These are phyloP conservation scores for Salix viminalis DNA, from an alignment of 345 rosid species.

Conservation along the genomic window DNA sequence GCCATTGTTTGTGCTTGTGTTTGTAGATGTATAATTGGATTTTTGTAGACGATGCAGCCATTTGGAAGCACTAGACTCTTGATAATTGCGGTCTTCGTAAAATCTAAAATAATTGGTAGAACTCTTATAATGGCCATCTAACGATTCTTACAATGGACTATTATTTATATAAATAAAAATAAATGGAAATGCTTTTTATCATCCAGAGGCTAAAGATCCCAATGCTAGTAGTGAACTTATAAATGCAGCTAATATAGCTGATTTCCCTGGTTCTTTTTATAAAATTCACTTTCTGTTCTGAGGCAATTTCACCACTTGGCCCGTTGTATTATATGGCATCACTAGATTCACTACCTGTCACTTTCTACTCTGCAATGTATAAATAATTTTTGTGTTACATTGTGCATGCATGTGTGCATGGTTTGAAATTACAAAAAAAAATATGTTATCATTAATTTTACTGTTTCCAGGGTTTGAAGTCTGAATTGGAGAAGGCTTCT, in stretches of 20 bases:
- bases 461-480: constrained; percentile 69
- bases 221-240: background rate
- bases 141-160: background rate
- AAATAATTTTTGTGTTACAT: background rate
- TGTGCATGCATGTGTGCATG: background rate
- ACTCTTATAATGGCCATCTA: background rate
- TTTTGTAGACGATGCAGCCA: background rate
- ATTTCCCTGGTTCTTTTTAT: background rate
- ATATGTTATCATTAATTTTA: background rate
- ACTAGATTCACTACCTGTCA: background rate
- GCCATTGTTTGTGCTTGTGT: background rate
- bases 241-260: background rate
- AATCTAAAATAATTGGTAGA: background rate
- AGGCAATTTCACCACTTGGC: background rate
- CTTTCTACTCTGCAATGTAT: background rate
- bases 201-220: background rate
- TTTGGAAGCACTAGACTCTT: background rate
- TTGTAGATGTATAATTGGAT: background rate
- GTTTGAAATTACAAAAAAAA: background rate
- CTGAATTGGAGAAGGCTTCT: constrained; percentile 92
- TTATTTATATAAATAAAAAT: background rate
- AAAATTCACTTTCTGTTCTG: background rate
- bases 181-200: background rate
- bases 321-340: background rate
- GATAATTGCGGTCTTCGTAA: background rate